A percentile compares a stretch with the other conserved stretches of the same genome.
Evolutionary conservation across 2,329 filamentous ascomycete genomes (phyloP).

Genomic region (Aspergillus ustus): DNA sequence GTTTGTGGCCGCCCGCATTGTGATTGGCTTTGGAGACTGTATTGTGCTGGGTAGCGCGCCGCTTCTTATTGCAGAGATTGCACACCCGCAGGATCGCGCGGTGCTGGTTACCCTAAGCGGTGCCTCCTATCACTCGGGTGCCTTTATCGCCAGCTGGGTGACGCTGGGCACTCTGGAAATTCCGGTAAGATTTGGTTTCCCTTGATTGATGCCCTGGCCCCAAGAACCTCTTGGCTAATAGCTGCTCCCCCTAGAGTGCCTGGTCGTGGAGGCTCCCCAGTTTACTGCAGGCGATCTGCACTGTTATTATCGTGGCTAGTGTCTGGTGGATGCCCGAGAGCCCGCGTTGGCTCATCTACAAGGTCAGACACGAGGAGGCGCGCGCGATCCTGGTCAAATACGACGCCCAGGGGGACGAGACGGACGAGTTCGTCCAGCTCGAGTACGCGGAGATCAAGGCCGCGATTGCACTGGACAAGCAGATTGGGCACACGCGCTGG

Average conservation of each 20-base stretch:
- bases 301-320: slow-evolving; percentile 21
- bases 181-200: too few species aligned
- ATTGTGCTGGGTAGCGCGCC: slow-evolving; percentile 32
- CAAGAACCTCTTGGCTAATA: too few species aligned
- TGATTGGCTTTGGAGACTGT: slow-evolving; percentile 66
- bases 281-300: slow-evolving; percentile 28
- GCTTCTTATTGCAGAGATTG: slow-evolving; percentile 34
- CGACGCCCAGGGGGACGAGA: slow-evolving; percentile 23
- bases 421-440: slow-evolving; percentile 20
- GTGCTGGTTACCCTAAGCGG: not conserved
- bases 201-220: not conserved
- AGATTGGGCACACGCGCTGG: slow-evolving; percentile 52
- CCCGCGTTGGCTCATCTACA: slow-evolving; percentile 17
- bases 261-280: slow-evolving; percentile 18
- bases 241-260: slow-evolving; percentile 6
- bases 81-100: slow-evolving; percentile 29
- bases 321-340: slow-evolving; percentile 24
- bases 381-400: slow-evolving; percentile 14
- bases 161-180: too few species aligned
- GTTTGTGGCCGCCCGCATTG: slow-evolving; percentile 64
- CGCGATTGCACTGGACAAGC: slow-evolving; percentile 48
- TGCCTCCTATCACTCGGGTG: too few species aligned
- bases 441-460: slow-evolving; percentile 28
- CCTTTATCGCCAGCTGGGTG: too few species aligned
- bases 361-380: not conserved